Base-by-base conservation (phyloP, 768 basidiomycete genomes). In the Leccinum imitatum region DNA sequence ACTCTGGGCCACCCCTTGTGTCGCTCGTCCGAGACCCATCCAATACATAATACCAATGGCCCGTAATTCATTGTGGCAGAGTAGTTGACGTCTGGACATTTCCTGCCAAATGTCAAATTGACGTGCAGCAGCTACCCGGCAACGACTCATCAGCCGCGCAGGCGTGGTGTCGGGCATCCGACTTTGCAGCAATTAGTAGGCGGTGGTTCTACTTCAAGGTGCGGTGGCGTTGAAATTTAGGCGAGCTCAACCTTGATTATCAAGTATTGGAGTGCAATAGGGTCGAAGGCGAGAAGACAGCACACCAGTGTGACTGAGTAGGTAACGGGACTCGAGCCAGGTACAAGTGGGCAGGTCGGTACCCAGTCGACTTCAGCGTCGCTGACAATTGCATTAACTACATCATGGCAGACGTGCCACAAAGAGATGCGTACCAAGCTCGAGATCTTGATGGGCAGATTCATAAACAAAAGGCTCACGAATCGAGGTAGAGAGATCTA, bases 71-170 rank as follows among this genome's bases (percentile, higher is more conserved):
- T 41, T 57, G 30, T 23, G 19, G 17, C 19, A n/a, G 8, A 33
- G 21, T 33, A 17, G 7, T n/a, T 44, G 41, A 44, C 17, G 41
- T 30, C 17, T 54, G 9, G 56, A 56, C 57, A 37, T 47, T 44
- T 59, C 31, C 56, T 58, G 57, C 55, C 57, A 57, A 33, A 35
- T n/a, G 50, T 48, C 23, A 48, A 11, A 25, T 46, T 46, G 44
- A 19, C 44, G 11, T 19, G 19, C 19, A 46, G 11, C 11, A 11
- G 10, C 11, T 46, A 46, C 44, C 44, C 6, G 44, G 17, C 44
- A 13, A 13, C 17, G 19, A 46, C 44, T 30, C 30, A 10, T 5
- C 19, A 44, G n/a, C n/a, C 41, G 7, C 15, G 15, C 8, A 41
- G 4, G 41, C 41, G 41, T 10, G n/a, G 17, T 10, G 17, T 17